A percentile compares a stretch with the other conserved stretches of the same genome.
phyloP scores from a whole-genome alignment of 805 yeast genomes.

The Wickerhamiella vanderwaltii region DNA sequence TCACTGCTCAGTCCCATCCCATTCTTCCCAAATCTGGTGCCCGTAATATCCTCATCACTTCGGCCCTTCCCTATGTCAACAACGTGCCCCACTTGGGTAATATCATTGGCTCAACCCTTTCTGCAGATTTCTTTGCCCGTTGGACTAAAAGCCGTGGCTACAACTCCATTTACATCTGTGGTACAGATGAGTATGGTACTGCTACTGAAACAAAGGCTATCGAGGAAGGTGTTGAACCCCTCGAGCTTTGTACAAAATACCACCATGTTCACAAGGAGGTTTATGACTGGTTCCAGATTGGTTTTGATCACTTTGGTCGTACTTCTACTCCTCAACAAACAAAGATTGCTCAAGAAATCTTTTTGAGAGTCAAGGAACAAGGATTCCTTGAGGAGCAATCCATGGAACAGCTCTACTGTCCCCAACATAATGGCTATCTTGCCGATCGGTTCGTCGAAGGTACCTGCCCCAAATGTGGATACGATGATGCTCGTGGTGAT shows the following conservation, averaged over 20 bases:
- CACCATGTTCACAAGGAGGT: slow-evolving; percentile 76
- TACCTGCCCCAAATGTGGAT: slow-evolving; percentile 86
- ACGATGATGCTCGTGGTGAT: slow-evolving; percentile 97
- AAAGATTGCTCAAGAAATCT: slow-evolving; percentile 89
- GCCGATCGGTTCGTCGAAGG: slow-evolving; percentile 98
- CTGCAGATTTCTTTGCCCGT: slow-evolving; percentile 89
- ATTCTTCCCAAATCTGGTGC: slow-evolving; percentile 58
- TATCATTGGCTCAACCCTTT: slow-evolving; percentile 85
- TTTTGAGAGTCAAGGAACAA: slow-evolving; percentile 60
- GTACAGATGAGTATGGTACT: slow-evolving; percentile 99
- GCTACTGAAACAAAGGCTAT: slow-evolving; percentile 98
- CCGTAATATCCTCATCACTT: slow-evolving; percentile 77
- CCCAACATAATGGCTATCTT: slow-evolving; percentile 74
- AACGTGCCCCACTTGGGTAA: slow-evolving; percentile 98
- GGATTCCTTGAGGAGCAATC: slow-evolving; percentile 75
- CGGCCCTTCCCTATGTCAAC: slow-evolving; percentile 96
- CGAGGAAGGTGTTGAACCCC: slow-evolving; percentile 83
- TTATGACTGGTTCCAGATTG: slow-evolving; percentile 94
- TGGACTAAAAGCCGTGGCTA: slow-evolving; percentile 80
- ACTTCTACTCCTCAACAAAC: slow-evolving; percentile 90
- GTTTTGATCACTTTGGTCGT: slow-evolving; percentile 90
- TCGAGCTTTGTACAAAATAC: slow-evolving; percentile 82
- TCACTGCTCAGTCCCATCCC: slow-evolving; percentile 21
- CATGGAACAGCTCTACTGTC: slow-evolving; percentile 84
- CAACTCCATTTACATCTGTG: slow-evolving; percentile 79